phyloP scores from a whole-genome alignment of 768 basidiomycete genomes.

The Plicaturopsis crispa region DNA sequence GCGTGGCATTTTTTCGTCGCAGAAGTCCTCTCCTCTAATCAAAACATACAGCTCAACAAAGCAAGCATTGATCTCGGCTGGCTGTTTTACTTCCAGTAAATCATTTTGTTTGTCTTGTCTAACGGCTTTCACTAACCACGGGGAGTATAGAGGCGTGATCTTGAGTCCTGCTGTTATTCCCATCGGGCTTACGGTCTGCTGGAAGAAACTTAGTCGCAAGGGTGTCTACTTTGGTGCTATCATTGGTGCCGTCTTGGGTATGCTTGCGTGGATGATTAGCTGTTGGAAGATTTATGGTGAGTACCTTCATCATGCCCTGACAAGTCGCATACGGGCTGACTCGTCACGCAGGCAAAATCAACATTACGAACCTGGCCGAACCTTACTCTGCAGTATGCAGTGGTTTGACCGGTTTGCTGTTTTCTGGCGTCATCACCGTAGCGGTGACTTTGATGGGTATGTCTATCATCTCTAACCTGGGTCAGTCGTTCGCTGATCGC shows the following conservation, averaged over 20 bases:
- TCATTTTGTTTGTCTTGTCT: constrained; percentile 12
- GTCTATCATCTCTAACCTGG: too few species aligned
- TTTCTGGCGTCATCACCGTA: constrained; percentile 29
- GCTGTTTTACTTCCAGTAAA: constrained; percentile 29
- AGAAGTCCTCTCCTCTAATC: constrained; percentile 6
- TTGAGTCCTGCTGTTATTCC: constrained; percentile 29
- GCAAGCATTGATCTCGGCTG: constrained; percentile 27
- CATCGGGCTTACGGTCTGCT: constrained; percentile 27
- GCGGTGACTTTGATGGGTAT: constrained; percentile 26
- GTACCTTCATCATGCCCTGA: not conserved
- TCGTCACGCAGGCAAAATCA: constrained; percentile 19
- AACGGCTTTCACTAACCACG: not conserved
- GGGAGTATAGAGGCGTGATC: constrained; percentile 20
- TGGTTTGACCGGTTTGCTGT: constrained; percentile 23
- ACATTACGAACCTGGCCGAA: constrained; percentile 22
- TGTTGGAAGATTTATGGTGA: constrained; percentile 25
- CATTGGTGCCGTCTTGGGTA: constrained; percentile 22
- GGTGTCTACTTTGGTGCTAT: constrained; percentile 25
- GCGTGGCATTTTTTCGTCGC: not conserved
- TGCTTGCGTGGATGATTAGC: constrained; percentile 30
- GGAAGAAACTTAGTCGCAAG: constrained; percentile 23
- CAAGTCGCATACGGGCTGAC: not conserved
- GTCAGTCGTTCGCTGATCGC: constrained; percentile 6
- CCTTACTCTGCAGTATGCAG: constrained; percentile 28
- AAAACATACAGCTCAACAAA: too few species aligned